Conservation (phyloP, 257 asterid genomes). For the Solanum bulbocastanum region DNA sequence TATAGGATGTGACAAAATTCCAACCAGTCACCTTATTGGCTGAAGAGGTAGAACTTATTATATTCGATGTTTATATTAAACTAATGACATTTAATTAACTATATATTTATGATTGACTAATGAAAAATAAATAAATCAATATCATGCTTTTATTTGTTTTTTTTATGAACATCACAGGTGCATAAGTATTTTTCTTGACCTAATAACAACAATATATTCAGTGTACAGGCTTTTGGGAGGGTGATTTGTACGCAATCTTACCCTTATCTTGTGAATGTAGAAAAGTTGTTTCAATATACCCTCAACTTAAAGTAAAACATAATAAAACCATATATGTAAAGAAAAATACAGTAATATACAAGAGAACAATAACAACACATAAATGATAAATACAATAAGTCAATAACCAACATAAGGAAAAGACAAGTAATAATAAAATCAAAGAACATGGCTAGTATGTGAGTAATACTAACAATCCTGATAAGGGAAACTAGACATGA, state of each 20-base stretch:
- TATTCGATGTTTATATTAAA: background rate
- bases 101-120: background rate
- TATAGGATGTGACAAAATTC: background rate
- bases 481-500: too few relatives aligned
- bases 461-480: too few relatives aligned
- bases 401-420: too few relatives aligned
- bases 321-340: too few relatives aligned
- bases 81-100: background rate
- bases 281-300: too few relatives aligned
- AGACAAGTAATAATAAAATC: background rate
- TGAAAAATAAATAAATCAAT: background rate
- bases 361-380: too few relatives aligned
- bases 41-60: background rate
- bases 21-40: background rate
- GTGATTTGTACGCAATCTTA: too few relatives aligned
- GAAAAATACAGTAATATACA: too few relatives aligned
- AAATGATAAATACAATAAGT: too few relatives aligned
- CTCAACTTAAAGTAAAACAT: background rate
- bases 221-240: background rate
- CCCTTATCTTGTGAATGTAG: too few relatives aligned
- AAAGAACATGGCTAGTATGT: background rate
- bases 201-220: too few relatives aligned
- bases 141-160: background rate
- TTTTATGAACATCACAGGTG: background rate
- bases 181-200: background rate